Conservation (phyloP, 2,329 filamentous ascomycete genomes). For the Epichloe gansuensis region DNA sequence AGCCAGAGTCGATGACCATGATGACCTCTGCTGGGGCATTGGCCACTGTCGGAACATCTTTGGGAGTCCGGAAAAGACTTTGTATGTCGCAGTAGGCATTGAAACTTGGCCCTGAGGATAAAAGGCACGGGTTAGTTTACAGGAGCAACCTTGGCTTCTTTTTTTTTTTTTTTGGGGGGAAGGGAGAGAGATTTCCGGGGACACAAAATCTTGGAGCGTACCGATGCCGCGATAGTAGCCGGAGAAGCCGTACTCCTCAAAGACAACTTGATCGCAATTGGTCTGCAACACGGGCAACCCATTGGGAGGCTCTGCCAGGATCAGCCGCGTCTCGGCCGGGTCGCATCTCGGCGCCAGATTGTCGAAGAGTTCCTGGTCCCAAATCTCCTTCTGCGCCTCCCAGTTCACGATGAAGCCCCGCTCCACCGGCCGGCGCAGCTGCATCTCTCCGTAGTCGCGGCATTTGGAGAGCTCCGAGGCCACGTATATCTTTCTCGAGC, state of each 20-base stretch:
- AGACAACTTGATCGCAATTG: conserved; percentile 91
- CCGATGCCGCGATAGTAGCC: conserved; percentile 71
- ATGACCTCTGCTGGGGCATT: conserved; percentile 60
- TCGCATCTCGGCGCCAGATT: conserved; percentile 58
- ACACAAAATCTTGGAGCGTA: conserved; percentile 16
- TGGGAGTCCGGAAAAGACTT: conserved; percentile 50
- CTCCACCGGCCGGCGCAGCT: conserved; percentile 80
- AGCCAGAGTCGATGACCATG: conserved; percentile 83
- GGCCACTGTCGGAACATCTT: conserved; percentile 28
- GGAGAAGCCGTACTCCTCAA: conserved; percentile 92
- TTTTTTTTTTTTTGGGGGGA: no score
- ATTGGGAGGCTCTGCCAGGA: conserved; percentile 80
- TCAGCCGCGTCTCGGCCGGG: conserved; percentile 67
- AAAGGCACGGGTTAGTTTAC: background rate
- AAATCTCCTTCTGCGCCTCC: conserved; percentile 91
- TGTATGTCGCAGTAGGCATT: conserved; percentile 76
- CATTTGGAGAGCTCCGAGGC: conserved; percentile 68
- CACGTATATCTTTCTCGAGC: conserved; percentile 67
- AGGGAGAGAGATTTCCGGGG: no score
- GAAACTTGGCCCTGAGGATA: conserved; percentile 50
- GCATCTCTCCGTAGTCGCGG: conserved; percentile 78
- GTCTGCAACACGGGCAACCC: conserved; percentile 68
- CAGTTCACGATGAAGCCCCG: conserved; percentile 93
- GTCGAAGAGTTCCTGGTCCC: conserved; percentile 77
- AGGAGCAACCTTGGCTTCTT: background rate